Base-by-base conservation (phyloP, 1,284 basidiomycete genomes). In the Rhodotorula sp. region DNA sequence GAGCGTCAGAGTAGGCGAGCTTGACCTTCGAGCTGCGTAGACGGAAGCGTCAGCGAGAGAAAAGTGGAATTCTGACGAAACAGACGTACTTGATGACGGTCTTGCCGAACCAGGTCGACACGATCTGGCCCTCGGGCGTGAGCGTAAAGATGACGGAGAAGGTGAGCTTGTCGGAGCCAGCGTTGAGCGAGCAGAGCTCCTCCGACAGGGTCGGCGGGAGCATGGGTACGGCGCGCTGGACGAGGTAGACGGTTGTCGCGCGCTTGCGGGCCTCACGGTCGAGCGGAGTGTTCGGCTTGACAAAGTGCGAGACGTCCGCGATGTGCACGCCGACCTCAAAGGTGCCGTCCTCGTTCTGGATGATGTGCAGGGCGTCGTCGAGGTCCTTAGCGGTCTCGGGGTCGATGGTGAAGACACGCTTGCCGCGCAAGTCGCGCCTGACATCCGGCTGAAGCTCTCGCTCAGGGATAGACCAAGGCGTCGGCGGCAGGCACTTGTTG, bases 261-360 rank as follows among this genome's bases (percentile, higher is more conserved):
- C 95, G 87, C 83, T 97, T 98, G 76, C 93, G 88, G 59, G 96
- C 96, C 81, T 99, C 96, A 47, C 96, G 92, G 78, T 99, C 96
- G 75, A 99, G 84, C 24, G 94, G 91, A 13, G 92, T 96, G 80
- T 96, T 96, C 34, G 70, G 92, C 88, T 77, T 76, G 78, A 82
- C 81, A 82, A 98, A 99, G 84, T 90, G 89, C 3, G 94, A 91
- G 2, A 98, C 94, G 80, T 99, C 96, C 28, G 94, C 91, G 75
- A 99, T 88, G 78, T 99, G 96, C 18, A 99, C 87, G 67, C 92
- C 92, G 60, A 99, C 86, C 62, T 93, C 90, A 78, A 87, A 93
- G 13, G 89, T 92, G 28, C 93, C 94, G 79, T 96, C 91, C 26
- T 94, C 92, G 76, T 93, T 92, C 72, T 82, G 80, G 78, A 89